Base-by-base conservation (phyloP, 306 rosid species). In the Vigna nakashimae region DNA sequence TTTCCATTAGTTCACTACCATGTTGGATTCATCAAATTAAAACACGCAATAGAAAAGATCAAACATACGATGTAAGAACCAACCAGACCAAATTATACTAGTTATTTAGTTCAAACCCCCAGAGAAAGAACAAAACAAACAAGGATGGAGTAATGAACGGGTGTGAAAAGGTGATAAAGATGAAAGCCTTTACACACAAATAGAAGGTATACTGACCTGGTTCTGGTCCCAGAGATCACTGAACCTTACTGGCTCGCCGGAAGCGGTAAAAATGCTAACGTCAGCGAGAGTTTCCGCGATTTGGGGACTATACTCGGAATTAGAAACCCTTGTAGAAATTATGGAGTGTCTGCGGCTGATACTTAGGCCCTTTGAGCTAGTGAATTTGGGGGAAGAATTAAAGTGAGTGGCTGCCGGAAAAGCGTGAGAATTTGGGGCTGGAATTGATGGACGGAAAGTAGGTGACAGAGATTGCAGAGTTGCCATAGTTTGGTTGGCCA, bases 161-260 rank as follows among this genome's bases (percentile, higher is more conserved):
- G 17, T 30, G n/a, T 6, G 16, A 2, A 20, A 42, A 4, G 22
- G 40, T 2, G 2, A 13, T 32, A 65, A 80, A 80, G 14, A 80
- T 43, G 0, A 49, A 73, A 56, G 55, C 63, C 56, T 80, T 73
- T 17, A 5, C 17, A 64, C 15, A 64, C 10, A 38, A 79, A 40
- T 6, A 65, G 1, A 43, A 80, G 57, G 17, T 50, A 59, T 42
- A 53, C 32, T 60, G 6, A 92, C 97, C 92, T 92, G 81, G 45
- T 79, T 75, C 78, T 86, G 92, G 75, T 89, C 91, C 97, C 90
- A 88, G 28, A 91, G 94, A 65, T 89, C 85, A 74, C 83, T 87
- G 85, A 94, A 92, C 79, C 40, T 40, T 65, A 92, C 87, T 30
- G 88, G 80, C 6, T 92, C 90, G 36, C 96, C 97, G 4, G 84